Base-by-base conservation (phyloP, 352 stramenopile species). In the Plasmopara viticola region DNA sequence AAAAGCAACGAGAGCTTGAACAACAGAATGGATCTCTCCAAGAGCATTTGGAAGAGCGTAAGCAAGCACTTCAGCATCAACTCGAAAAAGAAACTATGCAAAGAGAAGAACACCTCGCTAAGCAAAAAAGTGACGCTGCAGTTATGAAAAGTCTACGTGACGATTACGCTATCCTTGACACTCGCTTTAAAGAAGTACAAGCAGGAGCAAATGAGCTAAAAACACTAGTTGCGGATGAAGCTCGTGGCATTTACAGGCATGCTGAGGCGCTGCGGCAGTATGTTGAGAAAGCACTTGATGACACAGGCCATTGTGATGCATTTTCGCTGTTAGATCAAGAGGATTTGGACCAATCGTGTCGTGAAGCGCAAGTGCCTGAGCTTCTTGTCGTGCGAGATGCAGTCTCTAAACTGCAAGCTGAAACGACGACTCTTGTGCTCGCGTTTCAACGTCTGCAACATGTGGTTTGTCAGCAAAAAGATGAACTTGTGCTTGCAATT, bases 331-430 rank as follows among this genome's bases (percentile, higher is more conserved):
- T 44, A 12, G 18, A 10, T 41, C 41, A 31, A 35, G 49, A 43
- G 37, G 28, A 60, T 43, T 14, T 20, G 41, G 10, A 35, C 7
- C 49, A 51, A 41, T 40, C 45, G 5, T 18, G 42, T 48, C 13
- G 8, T 35, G 10, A 35, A 35, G 6, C 10, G 10, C 31, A 35
- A 15, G 33, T 60, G 2, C 63, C 63, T 7, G 73, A 85, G 56
- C 60, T 83, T 6, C 69, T 85, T 48, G 60, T 80, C 6, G 51
- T 80, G n/a, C 71, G 78, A 18, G 73, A 61, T 9, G 69, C 73
- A 0, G 54, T 74, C 20, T 75, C 66, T 6, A 66, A 60, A 3
- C 25, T 87, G 14, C 73, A 69, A 15, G 74, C 73, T 44, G 71
- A 82, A 34, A 58, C 58, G 8, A 70, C 83, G 64, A 67, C 72